Base-by-base conservation (phyloP, 495 filamentous ascomycete genomes). In the Penicillium waksmanii region DNA sequence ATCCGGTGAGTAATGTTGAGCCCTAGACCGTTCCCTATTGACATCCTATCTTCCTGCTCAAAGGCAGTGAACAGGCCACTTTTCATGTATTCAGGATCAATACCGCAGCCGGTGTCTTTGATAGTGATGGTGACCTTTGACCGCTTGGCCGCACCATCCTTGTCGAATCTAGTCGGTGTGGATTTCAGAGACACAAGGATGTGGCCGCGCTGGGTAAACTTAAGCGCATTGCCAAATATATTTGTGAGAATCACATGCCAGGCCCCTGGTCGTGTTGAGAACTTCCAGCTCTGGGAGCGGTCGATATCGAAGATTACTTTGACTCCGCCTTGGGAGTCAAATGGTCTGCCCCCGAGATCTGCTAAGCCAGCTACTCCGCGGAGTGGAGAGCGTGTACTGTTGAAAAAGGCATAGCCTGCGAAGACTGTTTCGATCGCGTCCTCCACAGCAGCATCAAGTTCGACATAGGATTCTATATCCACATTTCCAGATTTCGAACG, bases 41-140 rank as follows among this genome's bases (percentile, higher is more conserved):
- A 75, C 33, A 89, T 73, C 5, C 74, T 73, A 55, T 89, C 80
- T 66, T 90, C 88, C 57, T 91, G 88, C 1, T 82, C 79, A 61
- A 91, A 91, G 2, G 88, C 85, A 25, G 81, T 84, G 62, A 85
- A 90, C 2, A 90, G 62, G 12, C 80, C 76, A 36, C 84, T 82
- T n/a, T 81, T 78, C 35, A 90, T 66, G 65, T 83, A 91, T 18
- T 87, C 84, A 11, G 81, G 69, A 1, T 77, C 80, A 53, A 91
- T 90, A 5, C 88, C 88, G 18, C 76, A 80, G 15, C 87, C 87
- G 5, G 86, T 85, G 56, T 89, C 87, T 34, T 75, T 74, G 25
- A 89, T 76, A 3, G 73, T 74, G 36, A 87, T 48, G 1, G 71
- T 67, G 25, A 73, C 56, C 51, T 56, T 53, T 46, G 49, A 56